Conservation (phyloP, 805 yeast species). For the Lipomyces orientalis region DNA sequence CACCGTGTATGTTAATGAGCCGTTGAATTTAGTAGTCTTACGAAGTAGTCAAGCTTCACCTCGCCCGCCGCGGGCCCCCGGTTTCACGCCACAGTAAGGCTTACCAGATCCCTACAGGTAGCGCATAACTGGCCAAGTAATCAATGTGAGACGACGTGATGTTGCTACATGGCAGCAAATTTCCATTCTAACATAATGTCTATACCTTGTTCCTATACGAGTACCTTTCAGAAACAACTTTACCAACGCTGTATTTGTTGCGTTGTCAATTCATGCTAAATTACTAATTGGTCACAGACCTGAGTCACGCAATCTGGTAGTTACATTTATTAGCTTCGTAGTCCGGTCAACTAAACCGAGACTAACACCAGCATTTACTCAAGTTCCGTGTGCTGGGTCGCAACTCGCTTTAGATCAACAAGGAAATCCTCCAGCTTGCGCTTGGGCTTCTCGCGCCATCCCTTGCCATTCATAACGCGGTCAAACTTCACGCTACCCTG, state of each 20-base stretch:
- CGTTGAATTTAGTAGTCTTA: too few species aligned
- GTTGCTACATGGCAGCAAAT: neutral
- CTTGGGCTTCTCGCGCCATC: slow-evolving; percentile 48
- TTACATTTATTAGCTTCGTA: too few species aligned
- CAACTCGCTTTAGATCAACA: slow-evolving; percentile 67
- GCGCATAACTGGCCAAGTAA: neutral
- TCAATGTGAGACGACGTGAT: neutral
- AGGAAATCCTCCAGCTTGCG: slow-evolving; percentile 65
- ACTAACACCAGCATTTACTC: slow-evolving; percentile 54
- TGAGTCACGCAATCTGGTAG: too few species aligned
- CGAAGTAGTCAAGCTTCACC: too few species aligned
- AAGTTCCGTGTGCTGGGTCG: slow-evolving; percentile 57
- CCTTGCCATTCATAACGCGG: slow-evolving; percentile 62
- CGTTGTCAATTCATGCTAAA: too few species aligned
- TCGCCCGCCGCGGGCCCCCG: neutral
- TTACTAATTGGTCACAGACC: too few species aligned
- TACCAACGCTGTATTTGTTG: too few species aligned
- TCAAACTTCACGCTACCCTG: slow-evolving; percentile 59
- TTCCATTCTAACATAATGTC: too few species aligned
- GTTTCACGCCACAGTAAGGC: neutral
- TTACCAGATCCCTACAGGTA: neutral
- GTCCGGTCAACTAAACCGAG: neutral
- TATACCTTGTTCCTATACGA: too few species aligned
- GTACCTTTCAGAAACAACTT: too few species aligned
- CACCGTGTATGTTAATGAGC: too few species aligned